phyloP scores from a whole-genome alignment of 2,329 filamentous ascomycete species.

The Sporothrix mexicana region DNA sequence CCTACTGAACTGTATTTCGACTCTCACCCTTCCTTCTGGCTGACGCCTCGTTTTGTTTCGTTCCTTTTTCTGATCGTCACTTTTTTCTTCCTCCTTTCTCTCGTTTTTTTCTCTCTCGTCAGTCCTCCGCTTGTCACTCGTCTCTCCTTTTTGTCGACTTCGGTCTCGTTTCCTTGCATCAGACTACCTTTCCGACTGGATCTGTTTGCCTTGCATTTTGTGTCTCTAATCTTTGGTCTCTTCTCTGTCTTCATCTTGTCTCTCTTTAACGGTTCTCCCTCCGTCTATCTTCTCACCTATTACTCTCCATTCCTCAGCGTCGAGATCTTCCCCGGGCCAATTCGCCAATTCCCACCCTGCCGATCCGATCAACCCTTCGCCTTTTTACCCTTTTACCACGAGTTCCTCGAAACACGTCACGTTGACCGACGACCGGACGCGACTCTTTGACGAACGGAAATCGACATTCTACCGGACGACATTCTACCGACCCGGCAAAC shows the following conservation, averaged over 20 bases:
- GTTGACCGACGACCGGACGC: neutral
- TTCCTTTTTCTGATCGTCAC: neutral
- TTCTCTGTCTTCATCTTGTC: neutral
- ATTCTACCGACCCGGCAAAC: slow-evolving; percentile 11
- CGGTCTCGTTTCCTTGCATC: slow-evolving; percentile 5
- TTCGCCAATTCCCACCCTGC: slow-evolving; percentile 1
- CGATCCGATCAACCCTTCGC: neutral
- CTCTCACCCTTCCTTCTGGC: neutral
- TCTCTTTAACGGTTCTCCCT: neutral
- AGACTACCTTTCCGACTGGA: neutral
- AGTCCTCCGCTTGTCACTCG: neutral
- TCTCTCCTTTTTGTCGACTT: neutral
- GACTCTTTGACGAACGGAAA: neutral
- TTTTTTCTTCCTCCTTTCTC: neutral
- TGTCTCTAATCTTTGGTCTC: neutral
- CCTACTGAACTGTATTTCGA: neutral
- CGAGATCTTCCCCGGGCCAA: slow-evolving; percentile 12
- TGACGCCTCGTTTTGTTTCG: slow-evolving; percentile 12
- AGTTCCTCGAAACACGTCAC: neutral
- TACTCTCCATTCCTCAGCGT: slow-evolving; percentile 15
- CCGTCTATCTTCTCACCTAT: neutral
- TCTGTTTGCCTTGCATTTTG: slow-evolving; percentile 12
- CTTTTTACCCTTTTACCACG: neutral
- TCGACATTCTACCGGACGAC: neutral
- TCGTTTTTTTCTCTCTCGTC: neutral